phyloP scores from a whole-genome alignment of 2,329 filamentous ascomycete species.

The Mycocentrospora acerina region DNA sequence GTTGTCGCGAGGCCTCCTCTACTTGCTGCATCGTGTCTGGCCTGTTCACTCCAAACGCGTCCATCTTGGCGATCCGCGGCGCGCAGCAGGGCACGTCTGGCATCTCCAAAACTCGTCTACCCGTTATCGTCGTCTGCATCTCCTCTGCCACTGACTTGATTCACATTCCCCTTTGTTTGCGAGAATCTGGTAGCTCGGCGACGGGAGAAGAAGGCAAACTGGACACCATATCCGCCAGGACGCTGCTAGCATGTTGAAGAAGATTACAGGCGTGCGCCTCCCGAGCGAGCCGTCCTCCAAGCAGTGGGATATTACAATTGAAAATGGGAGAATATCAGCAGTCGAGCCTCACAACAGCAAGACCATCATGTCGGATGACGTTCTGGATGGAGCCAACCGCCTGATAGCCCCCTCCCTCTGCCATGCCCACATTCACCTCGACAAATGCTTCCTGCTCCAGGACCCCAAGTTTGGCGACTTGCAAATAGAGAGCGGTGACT shows the following conservation, averaged over 20 bases:
- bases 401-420: constrained; percentile 61
- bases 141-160: constrained; percentile 14
- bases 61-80: constrained; percentile 7
- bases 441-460: constrained; percentile 64
- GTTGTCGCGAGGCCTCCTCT: neutral
- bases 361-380: constrained; percentile 15
- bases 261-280: constrained; percentile 39
- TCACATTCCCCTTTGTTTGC: constrained; percentile 27
- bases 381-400: constrained; percentile 45
- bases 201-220: too few species aligned
- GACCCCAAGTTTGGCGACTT: constrained; percentile 62
- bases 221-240: constrained; percentile 3
- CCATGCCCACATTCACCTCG: constrained; percentile 73
- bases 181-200: neutral
- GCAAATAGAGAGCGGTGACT: constrained; percentile 61
- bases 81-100: constrained; percentile 9
- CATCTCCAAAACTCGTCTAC: constrained; percentile 6
- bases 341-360: constrained; percentile 31
- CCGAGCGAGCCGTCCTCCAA: constrained; percentile 30
- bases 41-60: constrained; percentile 13
- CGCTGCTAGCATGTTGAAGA: constrained; percentile 13
- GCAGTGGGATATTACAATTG: constrained; percentile 42
- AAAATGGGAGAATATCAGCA: constrained; percentile 35
- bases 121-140: constrained; percentile 14
- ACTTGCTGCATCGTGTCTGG: too few species aligned